Evolutionary conservation across 192 early-diverging fungal genomes (phyloP).

Genomic region (Coemansia asiatica): DNA sequence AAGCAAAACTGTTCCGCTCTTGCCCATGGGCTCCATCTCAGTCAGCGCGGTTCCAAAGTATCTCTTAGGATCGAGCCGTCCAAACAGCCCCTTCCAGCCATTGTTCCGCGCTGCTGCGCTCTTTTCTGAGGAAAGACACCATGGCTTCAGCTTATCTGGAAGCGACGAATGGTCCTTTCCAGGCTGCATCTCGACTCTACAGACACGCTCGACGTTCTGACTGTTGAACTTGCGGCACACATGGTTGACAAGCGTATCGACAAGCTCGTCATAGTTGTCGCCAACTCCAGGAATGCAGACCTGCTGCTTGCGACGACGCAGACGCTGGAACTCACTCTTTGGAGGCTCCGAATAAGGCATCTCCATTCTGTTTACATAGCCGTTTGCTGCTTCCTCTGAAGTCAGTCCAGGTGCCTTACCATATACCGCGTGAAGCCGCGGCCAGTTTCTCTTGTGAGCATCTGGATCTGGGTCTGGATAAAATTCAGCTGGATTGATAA

Average conservation of each 20-base stretch:
- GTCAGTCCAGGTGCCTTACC: slow-evolving; percentile 16
- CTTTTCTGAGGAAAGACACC: slow-evolving; percentile 57
- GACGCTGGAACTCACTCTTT: slow-evolving; percentile 57
- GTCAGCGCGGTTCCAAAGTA: slow-evolving; percentile 63
- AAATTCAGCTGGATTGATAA: slow-evolving; percentile 53
- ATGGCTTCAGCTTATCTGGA: slow-evolving; percentile 58
- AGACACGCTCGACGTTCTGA: slow-evolving; percentile 59
- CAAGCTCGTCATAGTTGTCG: slow-evolving; percentile 22
- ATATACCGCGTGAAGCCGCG: slow-evolving; percentile 32
- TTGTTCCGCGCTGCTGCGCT: slow-evolving; percentile 59
- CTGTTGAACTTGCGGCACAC: slow-evolving; percentile 55
- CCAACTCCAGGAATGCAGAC: slow-evolving; percentile 22
- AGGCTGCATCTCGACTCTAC: slow-evolving; percentile 50
- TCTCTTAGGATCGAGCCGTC: slow-evolving; percentile 61
- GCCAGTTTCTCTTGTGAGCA: slow-evolving; percentile 21
- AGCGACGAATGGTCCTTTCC: slow-evolving; percentile 58
- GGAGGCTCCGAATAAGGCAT: slow-evolving; percentile 45
- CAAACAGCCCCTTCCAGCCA: slow-evolving; percentile 66
- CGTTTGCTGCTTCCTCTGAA: slow-evolving; percentile 12
- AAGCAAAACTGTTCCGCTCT: slow-evolving; percentile 64
- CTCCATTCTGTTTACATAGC: slow-evolving; percentile 54
- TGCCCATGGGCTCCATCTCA: slow-evolving; percentile 63
- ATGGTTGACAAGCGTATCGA: slow-evolving; percentile 53
- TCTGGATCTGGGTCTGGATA: slow-evolving; percentile 40
- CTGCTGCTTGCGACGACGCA: slow-evolving; percentile 45